Percentiles rank a stretch among this genome's conserved stretches.
Evolutionary conservation across 2,329 filamentous ascomycete genomes (phyloP).

Genomic region (Nakataea oryzae): DNA sequence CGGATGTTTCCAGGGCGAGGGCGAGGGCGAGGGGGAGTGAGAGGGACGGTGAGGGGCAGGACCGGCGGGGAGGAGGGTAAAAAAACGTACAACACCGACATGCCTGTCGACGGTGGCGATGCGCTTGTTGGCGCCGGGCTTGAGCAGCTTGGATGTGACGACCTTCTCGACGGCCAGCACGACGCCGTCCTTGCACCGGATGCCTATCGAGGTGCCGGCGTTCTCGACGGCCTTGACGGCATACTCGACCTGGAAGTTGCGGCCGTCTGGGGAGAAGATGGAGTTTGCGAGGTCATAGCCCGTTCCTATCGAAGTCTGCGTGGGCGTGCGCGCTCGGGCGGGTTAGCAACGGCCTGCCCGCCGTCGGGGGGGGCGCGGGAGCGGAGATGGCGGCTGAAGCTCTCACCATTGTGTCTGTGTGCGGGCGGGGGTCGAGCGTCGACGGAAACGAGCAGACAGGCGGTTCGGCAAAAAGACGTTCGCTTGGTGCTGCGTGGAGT

Average conservation of each 20-base stretch:
- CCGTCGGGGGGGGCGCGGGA: not conserved
- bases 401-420: constrained; percentile 3
- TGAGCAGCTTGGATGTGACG: constrained; percentile 87
- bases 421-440: not conserved
- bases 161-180: constrained; percentile 96
- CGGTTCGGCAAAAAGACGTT: not conserved
- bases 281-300: constrained; percentile 99
- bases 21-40: not conserved
- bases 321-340: constrained; percentile 8
- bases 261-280: constrained; percentile 97
- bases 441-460: not conserved
- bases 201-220: constrained; percentile 90
- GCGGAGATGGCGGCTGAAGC: not conserved
- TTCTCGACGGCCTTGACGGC: constrained; percentile 98
- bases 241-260: constrained; percentile 99
- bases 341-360: constrained; percentile 6
- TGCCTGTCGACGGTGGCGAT: constrained; percentile 93
- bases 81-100: constrained; percentile 51
- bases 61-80: not conserved
- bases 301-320: constrained; percentile 96
- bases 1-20: too few species aligned
- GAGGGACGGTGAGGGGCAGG: not conserved
- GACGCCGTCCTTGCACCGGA: constrained; percentile 93
- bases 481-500: not conserved
- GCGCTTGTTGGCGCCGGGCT: constrained; percentile 90